Base-by-base conservation (phyloP, 1,284 basidiomycete species). In the Cutaneotrichosporon sp. region DNA sequence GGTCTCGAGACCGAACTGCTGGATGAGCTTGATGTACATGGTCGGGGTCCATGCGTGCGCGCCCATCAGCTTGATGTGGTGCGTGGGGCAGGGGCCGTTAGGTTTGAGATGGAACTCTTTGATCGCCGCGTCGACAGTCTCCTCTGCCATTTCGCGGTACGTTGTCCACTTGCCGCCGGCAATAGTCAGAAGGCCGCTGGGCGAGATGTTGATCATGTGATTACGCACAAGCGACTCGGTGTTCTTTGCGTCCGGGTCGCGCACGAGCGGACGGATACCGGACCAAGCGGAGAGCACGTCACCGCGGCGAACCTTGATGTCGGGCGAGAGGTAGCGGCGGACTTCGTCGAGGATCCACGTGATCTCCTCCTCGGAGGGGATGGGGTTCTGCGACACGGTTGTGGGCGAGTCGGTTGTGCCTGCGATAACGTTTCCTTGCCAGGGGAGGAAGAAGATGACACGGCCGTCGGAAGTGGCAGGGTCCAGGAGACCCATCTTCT, bases 111-210 rank as follows among this genome's bases (percentile, higher is more conserved):
- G 75, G 76, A 89, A 97, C 51, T 82, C 82, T 71, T 88, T 81
- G 60, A 97, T 80, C 10, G 93, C 94, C 53, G 81, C 80, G 75
- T 97, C 89, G 43, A 97, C 87, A 0, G 91, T 90, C 79, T 98
- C 91, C 78, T 93, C 83, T 27, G 94, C 91, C 94, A 97, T 97
- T 47, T 87, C 87, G 49, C 90, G 79, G 75, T 97, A 98, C 26
- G 94, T 97, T 49, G 94, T 98, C 94, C 94, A 98, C 76, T 97
- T 98, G 5, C 94, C 94, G 42, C 94, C 94, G 7, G 91, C 91
- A 65, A 97, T 94, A 17, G 93, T 97, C 55, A 98, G 75, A 61
- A 98, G 78, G 19, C 92, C 92, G 59, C 83, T 84, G 27, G 82
- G 80, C 48, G 82, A 83, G 35, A 93, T 83, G 73, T 93, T 83